Base-by-base conservation (phyloP, 208 protist genomes). In the Wallacemonas sp. region DNA sequence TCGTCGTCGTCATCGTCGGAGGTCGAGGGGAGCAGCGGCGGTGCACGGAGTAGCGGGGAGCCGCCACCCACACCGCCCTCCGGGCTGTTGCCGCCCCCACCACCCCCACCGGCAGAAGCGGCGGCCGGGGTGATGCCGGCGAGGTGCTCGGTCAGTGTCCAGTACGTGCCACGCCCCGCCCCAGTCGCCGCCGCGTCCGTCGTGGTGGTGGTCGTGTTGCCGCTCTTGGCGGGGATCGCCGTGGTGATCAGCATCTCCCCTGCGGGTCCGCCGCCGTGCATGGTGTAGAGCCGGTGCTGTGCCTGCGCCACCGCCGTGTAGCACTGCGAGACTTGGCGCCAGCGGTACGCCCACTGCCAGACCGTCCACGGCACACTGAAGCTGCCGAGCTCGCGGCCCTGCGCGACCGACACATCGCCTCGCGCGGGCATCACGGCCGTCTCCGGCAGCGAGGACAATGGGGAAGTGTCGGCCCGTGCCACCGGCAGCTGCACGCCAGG, bases 341-440 rank as follows among this genome's bases (percentile, higher is more conserved):
- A 95, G 41, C 84, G 81, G 70, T 87, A 86, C 2, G 81, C 84
- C 89, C 89, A 95, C 52, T 95, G 89, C 89, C 89, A 95, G 18
- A 95, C 23, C n/a, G 78, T 92, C 89, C 89, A 95, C 41, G 89
- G 82, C 39, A 95, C 73, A n/a, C 52, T 20, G 8, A 33, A 14
- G 20, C 76, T 76, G 39, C 82, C 82, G 23, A 84, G 59, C 70
- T 86, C 81, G 22, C 89, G 77, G 11, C 66, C 84, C 57, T 84
- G 69, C 29, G 54, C 10, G 0, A 91, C 72, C 11, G 71, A 69
- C 26, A 86, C 74, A 22, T 77, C 79, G 48, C 73, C 68, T 55
- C 74, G 32, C 22, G 71, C 70, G 0, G 8, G 48, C 46, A 10
- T 68, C 70, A 16, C 45, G 52, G 29, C 52, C 16, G n/a, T 72